Evolutionary conservation across 306 rosid species (phyloP).

Genomic region (Trifolium dubium): DNA sequence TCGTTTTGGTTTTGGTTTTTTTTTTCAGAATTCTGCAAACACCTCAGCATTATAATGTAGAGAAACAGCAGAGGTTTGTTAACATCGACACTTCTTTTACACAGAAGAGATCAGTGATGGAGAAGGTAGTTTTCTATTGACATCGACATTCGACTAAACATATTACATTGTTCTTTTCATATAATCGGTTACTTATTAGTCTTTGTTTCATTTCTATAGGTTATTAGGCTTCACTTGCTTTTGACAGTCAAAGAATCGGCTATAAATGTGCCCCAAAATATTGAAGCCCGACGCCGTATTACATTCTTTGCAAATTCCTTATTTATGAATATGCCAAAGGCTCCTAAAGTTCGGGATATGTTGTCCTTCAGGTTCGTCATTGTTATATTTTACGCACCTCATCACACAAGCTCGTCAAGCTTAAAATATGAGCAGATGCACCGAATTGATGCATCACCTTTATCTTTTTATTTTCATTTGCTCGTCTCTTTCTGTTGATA

Average conservation of each 20-base stretch:
- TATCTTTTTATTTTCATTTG: too few species aligned
- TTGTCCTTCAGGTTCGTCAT: conserved; percentile 87
- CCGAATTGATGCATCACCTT: too few species aligned
- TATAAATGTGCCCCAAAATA: conserved; percentile 91
- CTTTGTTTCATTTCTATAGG: conserved; percentile 56
- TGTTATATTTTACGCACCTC: conserved; percentile 4
- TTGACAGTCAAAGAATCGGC: conserved; percentile 96
- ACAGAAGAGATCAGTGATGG: conserved; percentile 55
- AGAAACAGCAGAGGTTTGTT: conserved; percentile 70
- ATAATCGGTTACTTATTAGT: conserved; percentile 42
- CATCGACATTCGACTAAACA: conserved; percentile 4
- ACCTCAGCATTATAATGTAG: conserved; percentile 37
- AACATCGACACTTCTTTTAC: conserved; percentile 49
- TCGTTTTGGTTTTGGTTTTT: conserved; percentile 44
- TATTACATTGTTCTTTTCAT: conserved; percentile 23
- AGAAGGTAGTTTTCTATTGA: conserved; percentile 63
- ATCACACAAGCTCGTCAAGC: neutral
- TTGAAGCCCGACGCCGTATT: conserved; percentile 98
- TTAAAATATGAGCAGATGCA: too few species aligned
- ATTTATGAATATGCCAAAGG: conserved; percentile 91
- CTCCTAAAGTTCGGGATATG: conserved; percentile 92
- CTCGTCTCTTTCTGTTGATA: too few species aligned
- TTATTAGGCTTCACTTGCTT: conserved; percentile 86
- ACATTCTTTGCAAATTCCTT: conserved; percentile 98
- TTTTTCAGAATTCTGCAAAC: conserved; percentile 57